phyloP scores from a whole-genome alignment of 495 filamentous ascomycete genomes.

The Neurospora tetrasperma region DNA sequence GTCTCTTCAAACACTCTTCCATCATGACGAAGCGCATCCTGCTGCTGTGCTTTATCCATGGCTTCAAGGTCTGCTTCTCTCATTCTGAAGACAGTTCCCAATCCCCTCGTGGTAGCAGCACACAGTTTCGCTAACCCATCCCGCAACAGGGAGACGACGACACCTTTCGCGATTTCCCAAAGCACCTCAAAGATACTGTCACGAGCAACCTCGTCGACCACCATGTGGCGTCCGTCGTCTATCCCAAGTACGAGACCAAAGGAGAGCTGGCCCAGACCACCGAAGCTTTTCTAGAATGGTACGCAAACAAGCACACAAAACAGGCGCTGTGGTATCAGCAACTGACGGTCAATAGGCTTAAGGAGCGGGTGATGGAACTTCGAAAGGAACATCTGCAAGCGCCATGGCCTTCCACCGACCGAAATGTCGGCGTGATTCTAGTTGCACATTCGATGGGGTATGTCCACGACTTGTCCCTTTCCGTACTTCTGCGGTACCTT shows the following conservation, averaged over 20 bases:
- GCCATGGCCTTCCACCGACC: conserved; percentile 77
- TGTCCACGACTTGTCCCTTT: background rate
- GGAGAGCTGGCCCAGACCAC: conserved; percentile 76
- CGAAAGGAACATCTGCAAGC: conserved; percentile 61
- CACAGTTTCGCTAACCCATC: background rate
- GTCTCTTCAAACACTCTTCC: background rate
- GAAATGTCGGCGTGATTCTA: conserved; percentile 70
- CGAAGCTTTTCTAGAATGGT: conserved; percentile 75
- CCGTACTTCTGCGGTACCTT: background rate
- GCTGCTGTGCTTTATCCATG: conserved; percentile 83
- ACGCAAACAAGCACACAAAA: background rate
- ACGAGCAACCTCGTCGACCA: conserved; percentile 61
- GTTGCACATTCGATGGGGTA: conserved; percentile 89
- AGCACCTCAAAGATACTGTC: conserved; percentile 58
- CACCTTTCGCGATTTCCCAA: conserved; percentile 71
- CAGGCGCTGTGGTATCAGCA: background rate
- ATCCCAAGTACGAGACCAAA: conserved; percentile 86
- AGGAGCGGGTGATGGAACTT: conserved; percentile 81
- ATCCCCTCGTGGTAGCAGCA: background rate
- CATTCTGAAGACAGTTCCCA: background rate
- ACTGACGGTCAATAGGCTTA: conserved; percentile 49
- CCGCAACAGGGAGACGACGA: conserved; percentile 63
- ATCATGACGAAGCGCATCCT: conserved; percentile 64
- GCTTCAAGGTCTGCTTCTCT: conserved; percentile 64
- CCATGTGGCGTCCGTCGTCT: conserved; percentile 58